A percentile compares a stretch with the other conserved stretches of the same genome.
These are phyloP conservation scores for Penicillium cosmopolitanum DNA, from an alignment of 495 filamentous ascomycete species.

Conservation along the genomic window DNA sequence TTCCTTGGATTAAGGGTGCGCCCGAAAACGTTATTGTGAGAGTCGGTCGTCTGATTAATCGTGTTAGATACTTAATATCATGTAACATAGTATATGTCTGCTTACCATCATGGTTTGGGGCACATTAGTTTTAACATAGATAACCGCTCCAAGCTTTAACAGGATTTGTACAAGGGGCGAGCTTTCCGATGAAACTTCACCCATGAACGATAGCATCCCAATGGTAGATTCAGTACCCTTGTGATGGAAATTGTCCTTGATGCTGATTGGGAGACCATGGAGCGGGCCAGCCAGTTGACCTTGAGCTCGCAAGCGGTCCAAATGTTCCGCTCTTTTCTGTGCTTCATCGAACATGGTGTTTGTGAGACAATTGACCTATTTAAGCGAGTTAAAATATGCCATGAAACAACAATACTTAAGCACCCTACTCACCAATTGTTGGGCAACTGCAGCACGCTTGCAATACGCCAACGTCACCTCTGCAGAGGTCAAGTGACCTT, in stretches of 20 bases:
- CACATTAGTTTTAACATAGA: conserved; percentile 63
- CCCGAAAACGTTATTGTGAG: conserved; percentile 63
- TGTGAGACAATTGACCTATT: conserved; percentile 56
- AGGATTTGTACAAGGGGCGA: conserved; percentile 30
- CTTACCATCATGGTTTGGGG: conserved; percentile 49
- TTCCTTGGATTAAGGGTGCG: conserved; percentile 58
- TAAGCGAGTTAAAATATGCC: neutral
- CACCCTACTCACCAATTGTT: conserved; percentile 46
- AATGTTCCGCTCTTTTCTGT: conserved; percentile 33
- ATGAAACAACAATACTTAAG: neutral
- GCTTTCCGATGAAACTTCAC: conserved; percentile 16
- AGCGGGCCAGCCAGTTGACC: conserved; percentile 57
- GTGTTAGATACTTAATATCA: neutral
- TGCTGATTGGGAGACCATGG: conserved; percentile 64
- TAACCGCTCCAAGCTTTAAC: conserved; percentile 41
- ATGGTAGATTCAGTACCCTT: conserved; percentile 45
- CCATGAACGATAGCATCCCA: conserved; percentile 28
- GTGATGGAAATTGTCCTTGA: conserved; percentile 63
- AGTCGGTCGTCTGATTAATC: conserved; percentile 37
- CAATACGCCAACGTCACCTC: conserved; percentile 59
- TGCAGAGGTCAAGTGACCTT: conserved; percentile 44
- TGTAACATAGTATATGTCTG: conserved; percentile 25
- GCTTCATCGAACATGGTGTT: conserved; percentile 57
- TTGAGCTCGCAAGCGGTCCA: conserved; percentile 38
- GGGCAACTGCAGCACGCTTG: conserved; percentile 59